Conservation (phyloP, 2,329 filamentous ascomycete genomes). For the Daldinia sp. region DNA sequence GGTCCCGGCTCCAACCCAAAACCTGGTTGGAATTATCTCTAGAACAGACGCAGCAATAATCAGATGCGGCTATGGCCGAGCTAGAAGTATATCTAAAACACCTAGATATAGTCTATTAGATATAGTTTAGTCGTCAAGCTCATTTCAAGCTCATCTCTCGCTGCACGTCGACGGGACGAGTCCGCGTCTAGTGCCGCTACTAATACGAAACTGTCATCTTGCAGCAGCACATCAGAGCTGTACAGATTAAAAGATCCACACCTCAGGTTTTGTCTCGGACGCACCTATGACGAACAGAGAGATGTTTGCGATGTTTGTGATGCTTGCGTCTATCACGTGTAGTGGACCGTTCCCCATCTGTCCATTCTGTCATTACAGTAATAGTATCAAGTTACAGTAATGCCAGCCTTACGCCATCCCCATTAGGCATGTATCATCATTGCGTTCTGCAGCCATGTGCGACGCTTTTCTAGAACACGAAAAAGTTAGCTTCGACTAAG, state of each 20-base stretch:
- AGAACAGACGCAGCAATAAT: background rate
- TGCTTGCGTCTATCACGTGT: conserved; percentile 30
- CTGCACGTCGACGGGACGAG: conserved; percentile 10
- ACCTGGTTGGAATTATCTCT: conserved; percentile 9
- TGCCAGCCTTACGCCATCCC: conserved; percentile 26
- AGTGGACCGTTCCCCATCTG: conserved; percentile 10
- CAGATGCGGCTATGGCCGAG: conserved; percentile 11
- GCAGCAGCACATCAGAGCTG: background rate
- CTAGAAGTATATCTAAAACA: conserved; percentile 2
- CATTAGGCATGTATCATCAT: conserved; percentile 30
- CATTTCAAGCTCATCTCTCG: conserved; percentile 2
- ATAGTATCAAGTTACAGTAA: conserved; percentile 35
- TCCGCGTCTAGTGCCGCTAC: conserved; percentile 7
- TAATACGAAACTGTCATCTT: conserved; percentile 20
- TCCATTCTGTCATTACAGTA: conserved; percentile 26
- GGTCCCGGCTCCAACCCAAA: conserved; percentile 21
- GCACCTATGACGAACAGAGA: conserved; percentile 40
- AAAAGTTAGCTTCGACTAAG: background rate
- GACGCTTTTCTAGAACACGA: conserved; percentile 23
- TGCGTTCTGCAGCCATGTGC: conserved; percentile 14
- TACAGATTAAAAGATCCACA: conserved; percentile 17
- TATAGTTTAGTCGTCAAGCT: conserved; percentile 14
- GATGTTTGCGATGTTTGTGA: conserved; percentile 21
- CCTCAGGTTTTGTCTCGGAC: conserved; percentile 20
- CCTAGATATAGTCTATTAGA: conserved; percentile 4